Evolutionary conservation across 2,329 filamentous ascomycete genomes (phyloP).

Genomic region (Mycosphaerella arachidis): DNA sequence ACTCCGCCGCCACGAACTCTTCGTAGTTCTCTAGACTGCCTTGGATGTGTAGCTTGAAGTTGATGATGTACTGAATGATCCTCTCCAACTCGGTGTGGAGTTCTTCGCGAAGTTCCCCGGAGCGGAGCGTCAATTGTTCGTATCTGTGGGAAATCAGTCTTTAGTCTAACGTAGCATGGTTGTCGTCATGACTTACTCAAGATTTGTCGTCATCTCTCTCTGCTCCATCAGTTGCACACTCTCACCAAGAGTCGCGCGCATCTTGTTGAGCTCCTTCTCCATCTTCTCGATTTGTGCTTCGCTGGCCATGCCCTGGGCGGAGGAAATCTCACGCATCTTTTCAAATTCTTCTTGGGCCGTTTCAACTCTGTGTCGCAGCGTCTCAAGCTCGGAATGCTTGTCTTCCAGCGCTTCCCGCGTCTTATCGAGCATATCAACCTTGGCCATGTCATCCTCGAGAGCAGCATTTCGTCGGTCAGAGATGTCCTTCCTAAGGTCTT

Average conservation of each 20-base stretch:
- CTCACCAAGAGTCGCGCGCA: slow-evolving; percentile 78
- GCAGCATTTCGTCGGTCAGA: slow-evolving; percentile 79
- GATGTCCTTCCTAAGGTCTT: slow-evolving; percentile 78
- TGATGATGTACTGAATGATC: slow-evolving; percentile 95
- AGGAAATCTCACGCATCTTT: slow-evolving; percentile 76
- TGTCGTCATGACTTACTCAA: slow-evolving; percentile 62
- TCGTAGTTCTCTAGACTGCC: slow-evolving; percentile 91
- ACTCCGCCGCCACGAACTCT: slow-evolving; percentile 84
- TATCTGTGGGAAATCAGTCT: slow-evolving; percentile 55
- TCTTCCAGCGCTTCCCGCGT: slow-evolving; percentile 97
- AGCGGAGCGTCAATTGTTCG: slow-evolving; percentile 82
- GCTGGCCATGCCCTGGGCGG: slow-evolving; percentile 78
- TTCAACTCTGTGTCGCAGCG: slow-evolving; percentile 79
- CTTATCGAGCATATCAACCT: slow-evolving; percentile 86
- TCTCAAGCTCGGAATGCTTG: slow-evolving; percentile 87
- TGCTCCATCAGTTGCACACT: slow-evolving; percentile 90
- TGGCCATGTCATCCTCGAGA: slow-evolving; percentile 88
- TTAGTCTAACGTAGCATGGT: neutral
- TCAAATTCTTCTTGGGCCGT: slow-evolving; percentile 92
- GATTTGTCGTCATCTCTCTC: slow-evolving; percentile 91
- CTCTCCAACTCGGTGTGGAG: slow-evolving; percentile 95
- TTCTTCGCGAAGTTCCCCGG: slow-evolving; percentile 83
- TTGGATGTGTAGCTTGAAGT: slow-evolving; percentile 97
- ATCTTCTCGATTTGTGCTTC: slow-evolving; percentile 97
- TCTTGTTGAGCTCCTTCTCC: slow-evolving; percentile 95